phyloP scores from a whole-genome alignment of 306 rosid genomes.

The Casuarina cunninghamiana region DNA sequence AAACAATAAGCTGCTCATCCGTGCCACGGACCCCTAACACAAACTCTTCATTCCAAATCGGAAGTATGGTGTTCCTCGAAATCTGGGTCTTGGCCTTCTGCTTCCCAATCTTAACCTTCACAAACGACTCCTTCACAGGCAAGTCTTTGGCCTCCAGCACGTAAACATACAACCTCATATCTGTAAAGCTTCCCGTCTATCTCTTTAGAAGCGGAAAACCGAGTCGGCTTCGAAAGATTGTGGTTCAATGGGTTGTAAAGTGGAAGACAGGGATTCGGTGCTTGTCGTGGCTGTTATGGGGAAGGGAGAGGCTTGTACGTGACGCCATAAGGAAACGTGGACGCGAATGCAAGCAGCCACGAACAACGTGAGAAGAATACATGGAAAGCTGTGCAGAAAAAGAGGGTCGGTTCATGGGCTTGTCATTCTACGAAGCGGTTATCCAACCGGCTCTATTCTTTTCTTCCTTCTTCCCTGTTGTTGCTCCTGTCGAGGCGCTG shows the following conservation, averaged over 20 bases:
- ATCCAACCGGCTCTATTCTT: background rate
- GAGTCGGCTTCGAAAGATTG: background rate
- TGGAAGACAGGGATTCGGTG: constrained; percentile 4
- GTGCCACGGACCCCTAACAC: constrained; percentile 51
- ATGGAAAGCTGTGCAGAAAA: background rate
- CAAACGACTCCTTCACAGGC: constrained; percentile 48
- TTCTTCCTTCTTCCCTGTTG: background rate
- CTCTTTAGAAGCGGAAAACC: background rate
- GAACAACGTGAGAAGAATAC: constrained; percentile 27
- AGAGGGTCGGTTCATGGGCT: constrained; percentile 23
- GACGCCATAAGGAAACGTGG: constrained; percentile 46
- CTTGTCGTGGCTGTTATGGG: background rate
- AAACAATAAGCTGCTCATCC: constrained; percentile 53
- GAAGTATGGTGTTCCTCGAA: constrained; percentile 40
- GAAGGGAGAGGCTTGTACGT: background rate
- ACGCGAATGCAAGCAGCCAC: constrained; percentile 38
- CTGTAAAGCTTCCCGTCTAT: background rate
- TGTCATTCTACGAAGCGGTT: constrained; percentile 22
- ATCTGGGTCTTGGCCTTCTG: constrained; percentile 58
- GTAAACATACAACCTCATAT: constrained; percentile 63
- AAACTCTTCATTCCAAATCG: constrained; percentile 81
- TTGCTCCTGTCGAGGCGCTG: background rate
- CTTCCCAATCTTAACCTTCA: constrained; percentile 66
- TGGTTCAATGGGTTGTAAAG: constrained; percentile 27
- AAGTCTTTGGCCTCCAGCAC: constrained; percentile 71